Conservation (phyloP, 1,284 basidiomycete genomes). For the Fistulina hepatica region DNA sequence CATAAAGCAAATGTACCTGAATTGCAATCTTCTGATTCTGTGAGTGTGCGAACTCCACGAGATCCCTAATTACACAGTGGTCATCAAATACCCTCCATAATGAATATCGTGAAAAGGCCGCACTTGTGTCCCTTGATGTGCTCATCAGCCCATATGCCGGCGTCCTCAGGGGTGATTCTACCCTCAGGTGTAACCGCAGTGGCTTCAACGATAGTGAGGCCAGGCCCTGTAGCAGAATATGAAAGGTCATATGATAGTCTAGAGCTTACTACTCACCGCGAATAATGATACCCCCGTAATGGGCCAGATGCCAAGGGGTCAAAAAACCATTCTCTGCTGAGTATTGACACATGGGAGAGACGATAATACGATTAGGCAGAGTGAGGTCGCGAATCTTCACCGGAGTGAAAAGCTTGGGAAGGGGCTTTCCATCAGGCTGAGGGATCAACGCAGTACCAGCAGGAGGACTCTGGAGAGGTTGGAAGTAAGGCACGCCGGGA, state of each 20-base stretch:
- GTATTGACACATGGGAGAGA: conserved; percentile 55
- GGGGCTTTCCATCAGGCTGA: conserved; percentile 30
- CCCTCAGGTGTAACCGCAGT: conserved; percentile 54
- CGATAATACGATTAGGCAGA: conserved; percentile 65
- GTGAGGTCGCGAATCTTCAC: conserved; percentile 51
- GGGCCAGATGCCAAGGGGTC: conserved; percentile 31
- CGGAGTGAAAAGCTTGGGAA: conserved; percentile 54
- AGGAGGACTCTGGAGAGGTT: conserved; percentile 39
- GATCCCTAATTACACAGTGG: too few species aligned
- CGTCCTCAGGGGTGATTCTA: conserved; percentile 36
- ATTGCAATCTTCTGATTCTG: conserved; percentile 64
- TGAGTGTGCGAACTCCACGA: conserved; percentile 69
- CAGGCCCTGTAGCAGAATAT: too few species aligned
- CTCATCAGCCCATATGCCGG: conserved; percentile 67
- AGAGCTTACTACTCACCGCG: too few species aligned
- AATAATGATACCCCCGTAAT: conserved; percentile 38
- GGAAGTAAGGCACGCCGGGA: conserved; percentile 37
- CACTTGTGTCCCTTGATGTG: conserved; percentile 60
- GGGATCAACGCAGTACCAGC: conserved; percentile 37
- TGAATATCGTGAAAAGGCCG: too few species aligned
- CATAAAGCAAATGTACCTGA: conserved; percentile 31
- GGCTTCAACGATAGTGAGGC: too few species aligned
- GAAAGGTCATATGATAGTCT: too few species aligned
- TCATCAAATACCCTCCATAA: too few species aligned
- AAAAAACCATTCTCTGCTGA: conserved; percentile 44